phyloP scores from a whole-genome alignment of 129 eudicot species.

The Smallanthus sonchifolius region DNA sequence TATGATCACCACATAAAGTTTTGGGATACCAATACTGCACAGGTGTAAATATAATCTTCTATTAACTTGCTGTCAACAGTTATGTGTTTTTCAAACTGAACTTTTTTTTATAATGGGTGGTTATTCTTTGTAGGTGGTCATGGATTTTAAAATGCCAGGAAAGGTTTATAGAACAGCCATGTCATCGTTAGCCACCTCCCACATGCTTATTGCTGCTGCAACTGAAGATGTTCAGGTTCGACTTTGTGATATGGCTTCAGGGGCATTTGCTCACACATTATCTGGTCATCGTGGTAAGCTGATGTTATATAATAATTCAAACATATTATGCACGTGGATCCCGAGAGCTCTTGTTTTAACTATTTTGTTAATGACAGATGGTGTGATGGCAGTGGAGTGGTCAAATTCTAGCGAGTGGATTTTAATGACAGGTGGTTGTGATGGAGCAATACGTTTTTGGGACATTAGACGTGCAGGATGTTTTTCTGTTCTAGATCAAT shows the following conservation, averaged over 20 bases:
- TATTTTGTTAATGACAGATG: slow-evolving; percentile 52
- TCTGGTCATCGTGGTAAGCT: slow-evolving; percentile 99
- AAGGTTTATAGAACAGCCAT: slow-evolving; percentile 92
- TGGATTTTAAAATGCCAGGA: slow-evolving; percentile 98
- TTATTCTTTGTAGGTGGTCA: slow-evolving; percentile 37
- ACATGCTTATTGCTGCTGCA: slow-evolving; percentile 94
- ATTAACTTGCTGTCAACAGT: background rate
- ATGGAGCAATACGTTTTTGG: slow-evolving; percentile 99
- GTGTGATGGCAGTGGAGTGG: slow-evolving; percentile 97
- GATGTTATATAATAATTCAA: slow-evolving; percentile 8
- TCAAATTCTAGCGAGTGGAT: slow-evolving; percentile 95
- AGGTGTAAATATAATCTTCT: slow-evolving; percentile 37
- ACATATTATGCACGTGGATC: slow-evolving; percentile 12
- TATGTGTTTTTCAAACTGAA: background rate
- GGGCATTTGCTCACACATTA: slow-evolving; percentile 97
- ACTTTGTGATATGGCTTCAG: slow-evolving; percentile 92
- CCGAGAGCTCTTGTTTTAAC: background rate
- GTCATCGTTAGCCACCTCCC: slow-evolving; percentile 87
- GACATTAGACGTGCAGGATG: slow-evolving; percentile 98
- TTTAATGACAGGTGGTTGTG: slow-evolving; percentile 94
- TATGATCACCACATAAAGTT: slow-evolving; percentile 90
- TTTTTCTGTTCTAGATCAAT: slow-evolving; percentile 83
- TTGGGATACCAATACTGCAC: slow-evolving; percentile 95
- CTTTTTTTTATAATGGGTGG: background rate
- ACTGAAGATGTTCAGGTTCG: slow-evolving; percentile 99